Evolutionary conservation across 768 basidiomycete genomes (phyloP), one percentile per base, ranked within the genome.

Genomic region (Agaricus subrufescens): DNA sequence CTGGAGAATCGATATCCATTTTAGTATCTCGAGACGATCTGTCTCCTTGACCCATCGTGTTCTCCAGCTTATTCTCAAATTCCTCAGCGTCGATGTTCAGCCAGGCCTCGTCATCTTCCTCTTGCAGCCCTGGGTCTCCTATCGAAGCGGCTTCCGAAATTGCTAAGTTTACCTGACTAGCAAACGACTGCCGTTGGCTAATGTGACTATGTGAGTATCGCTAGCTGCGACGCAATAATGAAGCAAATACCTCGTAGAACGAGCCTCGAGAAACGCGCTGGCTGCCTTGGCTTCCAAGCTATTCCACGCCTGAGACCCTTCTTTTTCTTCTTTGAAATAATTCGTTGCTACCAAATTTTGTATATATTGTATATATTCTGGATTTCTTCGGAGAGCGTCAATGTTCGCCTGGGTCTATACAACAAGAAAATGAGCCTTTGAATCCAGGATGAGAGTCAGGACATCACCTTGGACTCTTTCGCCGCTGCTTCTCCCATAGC

Each of bases 51-150:
- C 66, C 70, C 63, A 72, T 69, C 3, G 74, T 76, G 57, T 71
- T 72, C 61, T 81, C 78, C 50, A 98, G 69, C 70, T 88, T 78
- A 10, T 78, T 76, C 63, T 98, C 94, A 60, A 97, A 83, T 65
- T 86, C 81, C 45, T 84, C 77, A 0, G 83, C 77, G 55, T 91
- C 82, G 31, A 98, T 73, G 50, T 84, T 85, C n/a, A 98, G 73
- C 97, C 97, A 99, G 1, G 80, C 80, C 58, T 96, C 94, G 27
- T 90, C 87, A 65, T 95, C 92, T n/a, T 70, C 69, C 5, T 69
- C 71, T 49, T 65, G 59, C 11, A 67, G 58, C 0, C 64, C 37
- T 9, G 57, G 50, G 48, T 67, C 64, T 11, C 63, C 57, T 19
- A 66, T 58, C 25, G 69, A 67, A 11, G 73, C 63, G 7, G 77